phyloP scores from a whole-genome alignment of 2,329 filamentous ascomycete species.

The Parafenestella ontariensis region DNA sequence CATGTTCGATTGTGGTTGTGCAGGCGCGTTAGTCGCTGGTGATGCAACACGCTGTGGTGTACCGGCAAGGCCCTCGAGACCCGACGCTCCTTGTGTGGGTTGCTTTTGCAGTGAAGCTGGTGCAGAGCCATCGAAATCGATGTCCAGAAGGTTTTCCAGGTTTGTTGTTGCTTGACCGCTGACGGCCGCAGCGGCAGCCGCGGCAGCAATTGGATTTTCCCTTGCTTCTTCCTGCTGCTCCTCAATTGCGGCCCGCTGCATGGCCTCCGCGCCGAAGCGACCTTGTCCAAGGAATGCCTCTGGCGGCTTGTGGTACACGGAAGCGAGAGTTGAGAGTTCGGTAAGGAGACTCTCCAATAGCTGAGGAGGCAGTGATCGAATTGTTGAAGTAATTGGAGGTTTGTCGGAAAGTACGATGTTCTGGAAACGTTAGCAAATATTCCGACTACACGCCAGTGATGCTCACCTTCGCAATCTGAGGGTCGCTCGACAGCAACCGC shows the following conservation, averaged over 20 bases:
- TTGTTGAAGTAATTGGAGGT: constrained; percentile 91
- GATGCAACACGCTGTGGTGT: constrained; percentile 75
- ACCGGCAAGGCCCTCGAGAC: constrained; percentile 63
- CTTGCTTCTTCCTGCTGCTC: constrained; percentile 91
- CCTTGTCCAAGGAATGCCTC: constrained; percentile 98
- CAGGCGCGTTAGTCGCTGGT: constrained; percentile 58
- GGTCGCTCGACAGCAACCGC: constrained; percentile 91
- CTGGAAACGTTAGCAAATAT: constrained; percentile 47
- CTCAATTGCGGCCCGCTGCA: constrained; percentile 94
- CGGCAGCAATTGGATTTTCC: constrained; percentile 92
- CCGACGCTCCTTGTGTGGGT: constrained; percentile 57
- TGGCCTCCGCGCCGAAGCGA: constrained; percentile 89
- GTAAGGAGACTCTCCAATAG: constrained; percentile 88
- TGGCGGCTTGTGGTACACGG: constrained; percentile 97
- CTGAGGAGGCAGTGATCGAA: constrained; percentile 82
- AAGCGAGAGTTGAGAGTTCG: constrained; percentile 92
- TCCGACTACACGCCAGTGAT: no score
- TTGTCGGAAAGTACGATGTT: constrained; percentile 93
- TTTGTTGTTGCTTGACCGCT: constrained; percentile 72
- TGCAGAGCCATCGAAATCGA: constrained; percentile 92
- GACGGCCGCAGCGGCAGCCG: constrained; percentile 70
- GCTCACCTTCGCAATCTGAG: constrained; percentile 82
- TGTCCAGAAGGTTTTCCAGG: constrained; percentile 92
- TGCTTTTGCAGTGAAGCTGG: constrained; percentile 83
- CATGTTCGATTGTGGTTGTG: constrained; percentile 65